Evolutionary conservation across 1,139 yeast species (phyloP).

Genomic region (Zygosaccharomyces pseudobailii): DNA sequence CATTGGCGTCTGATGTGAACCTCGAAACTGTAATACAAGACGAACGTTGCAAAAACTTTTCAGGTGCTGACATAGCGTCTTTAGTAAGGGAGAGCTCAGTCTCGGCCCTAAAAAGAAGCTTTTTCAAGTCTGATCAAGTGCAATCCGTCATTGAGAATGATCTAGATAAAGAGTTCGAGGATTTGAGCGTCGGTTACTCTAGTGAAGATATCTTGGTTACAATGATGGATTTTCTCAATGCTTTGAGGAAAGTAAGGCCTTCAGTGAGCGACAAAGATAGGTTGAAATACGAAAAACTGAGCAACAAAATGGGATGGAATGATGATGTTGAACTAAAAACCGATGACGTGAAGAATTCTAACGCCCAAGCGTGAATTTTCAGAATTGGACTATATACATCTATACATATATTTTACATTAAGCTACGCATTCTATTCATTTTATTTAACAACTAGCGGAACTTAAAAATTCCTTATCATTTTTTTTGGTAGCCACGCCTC

Average conservation of each 20-base stretch:
- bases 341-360: conserved; percentile 4
- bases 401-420: not conserved
- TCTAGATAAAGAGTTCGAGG: conserved; percentile 40
- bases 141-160: conserved; percentile 38
- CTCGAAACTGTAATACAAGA: conserved; percentile 61
- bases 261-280: conserved; percentile 89
- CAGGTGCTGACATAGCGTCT: conserved; percentile 95
- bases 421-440: not conserved
- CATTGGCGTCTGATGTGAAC: conserved; percentile 61
- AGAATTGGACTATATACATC: not conserved
- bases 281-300: conserved; percentile 60
- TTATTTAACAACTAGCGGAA: not conserved
- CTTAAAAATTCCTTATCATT: conserved; percentile 8
- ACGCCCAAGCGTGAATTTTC: not conserved
- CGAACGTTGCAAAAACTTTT: conserved; percentile 77
- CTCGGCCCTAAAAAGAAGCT: conserved; percentile 68
- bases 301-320: conserved; percentile 57
- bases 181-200: conserved; percentile 42
- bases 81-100: conserved; percentile 92
- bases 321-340: conserved; percentile 26
- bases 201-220: conserved; percentile 50
- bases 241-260: conserved; percentile 74
- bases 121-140: conserved; percentile 44
- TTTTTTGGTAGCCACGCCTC: conserved; percentile 42
- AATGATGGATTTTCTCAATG: conserved; percentile 60